A percentile compares a stretch with the other conserved stretches of the same genome.
Evolutionary conservation across 1,284 basidiomycete species (phyloP).

Genomic region (Malassezia slooffiae): DNA sequence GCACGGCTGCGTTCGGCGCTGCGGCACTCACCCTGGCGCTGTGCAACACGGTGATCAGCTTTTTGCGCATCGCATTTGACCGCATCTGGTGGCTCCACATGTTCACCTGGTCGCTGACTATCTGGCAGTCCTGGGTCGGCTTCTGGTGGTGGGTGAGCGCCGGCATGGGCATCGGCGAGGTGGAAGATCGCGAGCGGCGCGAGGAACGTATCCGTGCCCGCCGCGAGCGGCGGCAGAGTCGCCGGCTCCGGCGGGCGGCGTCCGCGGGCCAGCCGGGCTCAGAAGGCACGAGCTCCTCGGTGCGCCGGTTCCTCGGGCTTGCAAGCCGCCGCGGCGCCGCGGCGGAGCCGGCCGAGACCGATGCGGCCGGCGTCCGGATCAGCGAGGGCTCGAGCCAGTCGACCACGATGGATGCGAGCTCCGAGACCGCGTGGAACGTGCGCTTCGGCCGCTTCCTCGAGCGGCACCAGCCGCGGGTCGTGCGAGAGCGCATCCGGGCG

Average conservation of each 20-base stretch:
- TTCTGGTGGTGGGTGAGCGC: slow-evolving; percentile 47
- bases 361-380: background rate
- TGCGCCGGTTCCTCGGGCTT: too few species aligned
- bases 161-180: slow-evolving; percentile 46
- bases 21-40: slow-evolving; percentile 34
- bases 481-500: slow-evolving; percentile 3
- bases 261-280: too few species aligned
- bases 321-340: too few species aligned
- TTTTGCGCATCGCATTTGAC: slow-evolving; percentile 41
- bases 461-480: background rate
- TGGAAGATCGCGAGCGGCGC: slow-evolving; percentile 34
- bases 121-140: slow-evolving; percentile 46
- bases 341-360: too few species aligned
- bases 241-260: too few species aligned
- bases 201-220: slow-evolving; percentile 2
- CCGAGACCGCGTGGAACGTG: slow-evolving; percentile 6
- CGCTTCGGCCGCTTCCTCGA: background rate
- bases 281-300: too few species aligned
- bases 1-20: slow-evolving; percentile 82
- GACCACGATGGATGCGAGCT: background rate
- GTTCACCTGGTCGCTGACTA: slow-evolving; percentile 40
- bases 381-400: background rate
- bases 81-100: slow-evolving; percentile 44
- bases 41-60: slow-evolving; percentile 40
- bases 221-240: background rate